Conservation (phyloP, 148 eudicot genomes). For the Silene latifolia region DNA sequence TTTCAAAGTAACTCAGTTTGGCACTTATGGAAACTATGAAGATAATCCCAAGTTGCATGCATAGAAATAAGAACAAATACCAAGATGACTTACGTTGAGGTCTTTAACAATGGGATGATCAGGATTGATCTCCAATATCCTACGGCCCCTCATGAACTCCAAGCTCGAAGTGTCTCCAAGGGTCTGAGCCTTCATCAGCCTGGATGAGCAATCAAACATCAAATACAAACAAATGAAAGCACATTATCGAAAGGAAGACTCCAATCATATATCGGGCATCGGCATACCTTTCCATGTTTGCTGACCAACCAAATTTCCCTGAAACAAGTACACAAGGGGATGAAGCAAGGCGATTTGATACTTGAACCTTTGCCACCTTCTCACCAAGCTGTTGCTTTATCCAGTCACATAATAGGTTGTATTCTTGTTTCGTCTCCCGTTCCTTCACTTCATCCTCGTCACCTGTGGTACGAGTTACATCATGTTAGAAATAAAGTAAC, state of each 20-base stretch:
- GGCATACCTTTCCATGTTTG: constrained; percentile 96
- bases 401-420: constrained; percentile 90
- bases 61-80: no score
- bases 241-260: not conserved
- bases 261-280: not conserved
- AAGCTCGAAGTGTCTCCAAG: constrained; percentile 88
- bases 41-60: no score
- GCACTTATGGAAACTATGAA: no score
- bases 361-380: constrained; percentile 91
- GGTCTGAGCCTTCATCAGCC: constrained; percentile 97
- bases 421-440: constrained; percentile 87
- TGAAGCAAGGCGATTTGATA: constrained; percentile 76
- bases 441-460: constrained; percentile 93
- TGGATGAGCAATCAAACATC: constrained; percentile 22
- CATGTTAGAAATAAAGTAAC: constrained; percentile 11
- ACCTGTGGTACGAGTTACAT: constrained; percentile 32
- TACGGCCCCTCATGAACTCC: constrained; percentile 98
- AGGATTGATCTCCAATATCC: constrained; percentile 90
- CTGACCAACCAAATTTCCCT: constrained; percentile 99
- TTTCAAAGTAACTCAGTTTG: no score
- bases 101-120: constrained; percentile 96
- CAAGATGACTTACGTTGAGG: constrained; percentile 48
- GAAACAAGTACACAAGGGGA: constrained; percentile 99
- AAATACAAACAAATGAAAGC: not conserved
- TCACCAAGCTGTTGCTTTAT: constrained; percentile 99